These are phyloP conservation scores for Blumeria hordei DNA, from an alignment of 2,329 filamentous ascomycete genomes.

Conservation along the genomic window DNA sequence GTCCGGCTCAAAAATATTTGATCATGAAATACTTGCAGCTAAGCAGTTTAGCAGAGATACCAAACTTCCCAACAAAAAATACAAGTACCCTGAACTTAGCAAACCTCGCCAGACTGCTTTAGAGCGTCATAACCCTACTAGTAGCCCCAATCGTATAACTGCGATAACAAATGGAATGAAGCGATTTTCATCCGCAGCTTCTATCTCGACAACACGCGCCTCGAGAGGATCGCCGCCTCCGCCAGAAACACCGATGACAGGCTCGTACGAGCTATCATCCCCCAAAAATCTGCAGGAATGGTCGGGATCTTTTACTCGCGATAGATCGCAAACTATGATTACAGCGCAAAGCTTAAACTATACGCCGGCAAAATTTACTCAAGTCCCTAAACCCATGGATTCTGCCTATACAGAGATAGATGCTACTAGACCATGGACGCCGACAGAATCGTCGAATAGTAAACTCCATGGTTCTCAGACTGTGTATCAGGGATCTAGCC, in stretches of 20 bases:
- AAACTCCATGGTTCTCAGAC: constrained; percentile 76
- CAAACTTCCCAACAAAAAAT: constrained; percentile 20
- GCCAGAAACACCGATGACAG: constrained; percentile 70
- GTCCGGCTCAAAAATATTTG: background rate
- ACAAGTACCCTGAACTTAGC: background rate
- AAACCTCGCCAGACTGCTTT: background rate
- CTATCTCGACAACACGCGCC: constrained; percentile 77
- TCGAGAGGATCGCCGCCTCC: constrained; percentile 84
- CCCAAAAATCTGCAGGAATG: constrained; percentile 29
- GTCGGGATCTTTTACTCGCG: constrained; percentile 49
- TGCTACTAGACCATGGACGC: constrained; percentile 61
- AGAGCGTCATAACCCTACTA: no score
- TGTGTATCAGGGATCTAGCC: constrained; percentile 50
- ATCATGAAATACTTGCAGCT: constrained; percentile 19
- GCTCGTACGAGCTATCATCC: constrained; percentile 37
- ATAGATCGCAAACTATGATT: constrained; percentile 51
- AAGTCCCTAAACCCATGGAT: no score
- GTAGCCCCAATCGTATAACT: no score
- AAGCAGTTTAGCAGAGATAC: constrained; percentile 62
- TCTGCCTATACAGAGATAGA: constrained; percentile 12
- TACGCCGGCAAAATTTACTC: constrained; percentile 21
- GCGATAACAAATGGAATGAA: constrained; percentile 23
- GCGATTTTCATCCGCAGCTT: constrained; percentile 57
- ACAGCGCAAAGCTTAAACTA: constrained; percentile 61
- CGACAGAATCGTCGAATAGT: constrained; percentile 69